These are phyloP conservation scores for Beauveria rudraprayagi DNA, from an alignment of 2,329 filamentous ascomycete species.

Conservation along the genomic window DNA sequence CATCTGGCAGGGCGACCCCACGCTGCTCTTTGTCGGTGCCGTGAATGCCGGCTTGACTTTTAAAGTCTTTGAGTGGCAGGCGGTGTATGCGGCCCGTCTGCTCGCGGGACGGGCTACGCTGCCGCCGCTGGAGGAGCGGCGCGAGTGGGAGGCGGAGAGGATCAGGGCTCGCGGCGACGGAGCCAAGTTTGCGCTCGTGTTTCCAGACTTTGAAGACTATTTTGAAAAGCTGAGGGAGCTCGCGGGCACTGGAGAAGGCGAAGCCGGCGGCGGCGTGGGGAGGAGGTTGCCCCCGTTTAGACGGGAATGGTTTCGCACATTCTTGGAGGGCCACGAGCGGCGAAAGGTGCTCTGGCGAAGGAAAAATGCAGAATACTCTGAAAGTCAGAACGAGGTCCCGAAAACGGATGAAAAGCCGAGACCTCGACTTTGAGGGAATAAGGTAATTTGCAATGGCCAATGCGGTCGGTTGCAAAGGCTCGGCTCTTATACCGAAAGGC, in stretches of 20 bases:
- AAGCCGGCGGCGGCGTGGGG: conserved; percentile 24
- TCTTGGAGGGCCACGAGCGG: conserved; percentile 46
- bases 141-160: conserved; percentile 48
- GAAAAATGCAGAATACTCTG: neutral
- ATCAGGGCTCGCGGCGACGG: conserved; percentile 49
- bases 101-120: conserved; percentile 46
- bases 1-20: conserved; percentile 46
- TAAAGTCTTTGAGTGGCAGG: conserved; percentile 63
- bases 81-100: conserved; percentile 51
- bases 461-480: too few relatives aligned
- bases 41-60: conserved; percentile 53
- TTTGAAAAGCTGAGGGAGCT: conserved; percentile 48
- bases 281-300: conserved; percentile 37
- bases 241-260: conserved; percentile 37
- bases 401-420: neutral
- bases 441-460: neutral
- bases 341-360: conserved; percentile 30
- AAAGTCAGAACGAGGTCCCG: neutral
- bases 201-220: conserved; percentile 56
- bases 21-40: conserved; percentile 50
- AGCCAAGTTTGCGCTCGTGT: conserved; percentile 45
- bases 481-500: too few relatives aligned
- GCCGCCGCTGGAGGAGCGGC: conserved; percentile 40
- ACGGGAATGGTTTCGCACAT: conserved; percentile 38
- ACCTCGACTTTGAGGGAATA: neutral